Conservation (phyloP, 345 rosid species). For the Zanthoxylum bungeanum region DNA sequence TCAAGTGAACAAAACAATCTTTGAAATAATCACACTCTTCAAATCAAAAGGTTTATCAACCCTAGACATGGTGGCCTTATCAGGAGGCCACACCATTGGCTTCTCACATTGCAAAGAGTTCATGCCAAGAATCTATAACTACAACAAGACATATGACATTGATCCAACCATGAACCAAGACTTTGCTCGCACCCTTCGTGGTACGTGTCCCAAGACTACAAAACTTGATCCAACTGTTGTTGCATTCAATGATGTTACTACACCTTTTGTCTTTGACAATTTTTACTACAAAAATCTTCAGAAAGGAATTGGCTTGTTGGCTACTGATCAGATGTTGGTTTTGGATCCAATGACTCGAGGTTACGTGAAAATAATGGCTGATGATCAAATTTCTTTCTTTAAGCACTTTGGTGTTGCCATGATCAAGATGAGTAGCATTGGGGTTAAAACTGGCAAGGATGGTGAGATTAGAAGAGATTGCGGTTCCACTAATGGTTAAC, state of each 20-base stretch:
- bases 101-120: slow-evolving; percentile 17
- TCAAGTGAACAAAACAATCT: not conserved
- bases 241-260: slow-evolving; percentile 4
- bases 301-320: slow-evolving; percentile 1
- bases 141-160: slow-evolving; percentile 6
- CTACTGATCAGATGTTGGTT: slow-evolving; percentile 9
- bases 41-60: slow-evolving; percentile 13
- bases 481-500: slow-evolving; percentile 8
- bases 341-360: not conserved
- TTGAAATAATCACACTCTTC: slow-evolving; percentile 12
- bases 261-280: slow-evolving; percentile 16
- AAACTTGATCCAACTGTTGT: slow-evolving; percentile 1
- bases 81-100: slow-evolving; percentile 23
- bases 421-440: slow-evolving; percentile 1
- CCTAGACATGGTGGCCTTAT: slow-evolving; percentile 19
- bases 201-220: not conserved
- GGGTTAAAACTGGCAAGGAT: slow-evolving; percentile 4
- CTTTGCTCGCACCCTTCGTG: slow-evolving; percentile 2
- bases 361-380: slow-evolving; percentile 8
- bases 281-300: slow-evolving; percentile 8
- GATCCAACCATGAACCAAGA: slow-evolving; percentile 16
- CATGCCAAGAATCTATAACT: slow-evolving; percentile 12
- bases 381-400: slow-evolving; percentile 5
- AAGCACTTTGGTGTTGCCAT: slow-evolving; percentile 5
- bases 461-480: slow-evolving; percentile 16